Percentiles rank a stretch among this genome's conserved stretches.
Evolutionary conservation across 2,329 filamentous ascomycete genomes (phyloP).

Genomic region (Phialemoniopsis sp.): DNA sequence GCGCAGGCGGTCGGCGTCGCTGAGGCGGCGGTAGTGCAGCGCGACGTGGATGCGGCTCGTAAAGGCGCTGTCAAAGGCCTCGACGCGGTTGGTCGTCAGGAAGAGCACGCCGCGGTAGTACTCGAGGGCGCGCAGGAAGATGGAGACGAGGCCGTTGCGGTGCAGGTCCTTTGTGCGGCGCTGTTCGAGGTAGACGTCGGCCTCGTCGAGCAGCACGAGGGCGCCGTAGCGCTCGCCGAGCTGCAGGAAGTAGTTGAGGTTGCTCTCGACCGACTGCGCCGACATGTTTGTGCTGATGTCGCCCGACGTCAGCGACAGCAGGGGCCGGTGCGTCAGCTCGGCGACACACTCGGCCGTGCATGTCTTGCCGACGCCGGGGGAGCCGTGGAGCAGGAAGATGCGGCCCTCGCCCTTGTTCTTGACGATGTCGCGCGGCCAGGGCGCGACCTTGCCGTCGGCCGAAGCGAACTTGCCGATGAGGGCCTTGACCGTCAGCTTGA

Average conservation of each 20-base stretch:
- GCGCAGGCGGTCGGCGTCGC: constrained; percentile 33
- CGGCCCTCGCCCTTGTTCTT: constrained; percentile 46
- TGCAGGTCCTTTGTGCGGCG: constrained; percentile 37
- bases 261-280: constrained; percentile 31
- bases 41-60: constrained; percentile 45
- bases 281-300: constrained; percentile 35
- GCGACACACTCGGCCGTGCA: constrained; percentile 52
- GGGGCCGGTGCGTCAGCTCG: constrained; percentile 43
- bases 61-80: constrained; percentile 42
- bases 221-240: constrained; percentile 45
- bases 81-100: constrained; percentile 46
- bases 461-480: constrained; percentile 42
- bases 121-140: constrained; percentile 46
- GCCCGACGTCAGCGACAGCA: constrained; percentile 46
- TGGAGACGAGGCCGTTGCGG: constrained; percentile 42
- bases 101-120: constrained; percentile 47
- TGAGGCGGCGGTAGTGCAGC: constrained; percentile 38
- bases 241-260: constrained; percentile 42
- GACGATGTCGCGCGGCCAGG: constrained; percentile 41
- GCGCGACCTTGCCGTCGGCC: constrained; percentile 29
- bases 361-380: constrained; percentile 43
- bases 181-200: constrained; percentile 55
- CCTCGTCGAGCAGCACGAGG: constrained; percentile 54
- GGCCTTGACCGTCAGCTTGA: constrained; percentile 42
- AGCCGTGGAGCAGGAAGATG: constrained; percentile 46